phyloP scores from a whole-genome alignment of 2,329 filamentous ascomycete species.

The Colletotrichum navitas region DNA sequence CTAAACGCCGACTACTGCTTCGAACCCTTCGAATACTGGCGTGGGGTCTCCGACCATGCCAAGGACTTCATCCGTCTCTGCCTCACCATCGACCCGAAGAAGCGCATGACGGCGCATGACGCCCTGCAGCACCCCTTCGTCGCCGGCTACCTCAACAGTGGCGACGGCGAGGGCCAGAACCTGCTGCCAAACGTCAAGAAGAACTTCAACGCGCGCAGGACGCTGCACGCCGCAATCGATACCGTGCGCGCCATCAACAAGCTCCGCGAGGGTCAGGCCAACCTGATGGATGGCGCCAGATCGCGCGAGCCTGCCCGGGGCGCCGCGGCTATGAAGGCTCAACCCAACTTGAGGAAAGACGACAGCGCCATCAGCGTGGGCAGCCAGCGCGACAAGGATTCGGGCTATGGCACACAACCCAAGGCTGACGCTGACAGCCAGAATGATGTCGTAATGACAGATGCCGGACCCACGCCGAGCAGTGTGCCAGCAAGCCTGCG shows the following conservation, averaged over 20 bases:
- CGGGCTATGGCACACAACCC: slow-evolving; percentile 61
- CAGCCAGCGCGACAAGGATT: slow-evolving; percentile 55
- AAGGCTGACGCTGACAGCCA: slow-evolving; percentile 49
- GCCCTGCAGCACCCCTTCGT: slow-evolving; percentile 77
- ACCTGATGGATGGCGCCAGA: slow-evolving; percentile 72
- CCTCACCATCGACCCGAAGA: slow-evolving; percentile 87
- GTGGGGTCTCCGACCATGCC: slow-evolving; percentile 85
- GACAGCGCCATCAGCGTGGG: slow-evolving; percentile 60
- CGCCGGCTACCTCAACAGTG: slow-evolving; percentile 62
- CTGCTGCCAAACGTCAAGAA: slow-evolving; percentile 78
- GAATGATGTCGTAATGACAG: slow-evolving; percentile 63
- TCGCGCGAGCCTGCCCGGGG: slow-evolving; percentile 64
- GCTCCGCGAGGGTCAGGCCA: slow-evolving; percentile 72
- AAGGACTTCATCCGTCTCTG: slow-evolving; percentile 94
- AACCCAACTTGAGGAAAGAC: slow-evolving; percentile 53
- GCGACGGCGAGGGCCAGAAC: slow-evolving; percentile 67
- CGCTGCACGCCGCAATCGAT: slow-evolving; percentile 77
- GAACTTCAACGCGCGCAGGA: slow-evolving; percentile 79
- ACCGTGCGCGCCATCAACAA: slow-evolving; percentile 80
- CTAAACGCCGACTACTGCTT: slow-evolving; percentile 97
- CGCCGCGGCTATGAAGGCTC: slow-evolving; percentile 44
- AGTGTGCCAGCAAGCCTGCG: slow-evolving; percentile 65
- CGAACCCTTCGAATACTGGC: slow-evolving; percentile 95
- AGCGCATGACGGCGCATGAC: slow-evolving; percentile 92
- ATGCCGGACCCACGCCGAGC: slow-evolving; percentile 50